Evolutionary conservation across 192 early-diverging fungal genomes (phyloP), one percentile per base, ranked within the genome.

Genomic region (Podila minutissima): DNA sequence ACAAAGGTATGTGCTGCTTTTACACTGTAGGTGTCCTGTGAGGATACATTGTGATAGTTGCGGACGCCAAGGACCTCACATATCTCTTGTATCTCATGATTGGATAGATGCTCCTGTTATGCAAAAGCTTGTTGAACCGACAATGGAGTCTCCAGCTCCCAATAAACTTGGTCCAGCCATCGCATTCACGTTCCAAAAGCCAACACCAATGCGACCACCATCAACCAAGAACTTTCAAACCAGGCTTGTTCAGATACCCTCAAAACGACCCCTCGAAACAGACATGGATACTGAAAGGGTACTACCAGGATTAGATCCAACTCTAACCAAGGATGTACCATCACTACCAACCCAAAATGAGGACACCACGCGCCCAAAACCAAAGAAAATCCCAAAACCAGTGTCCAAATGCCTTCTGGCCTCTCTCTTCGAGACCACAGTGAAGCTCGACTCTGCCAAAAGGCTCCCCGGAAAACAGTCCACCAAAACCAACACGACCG

Each of bases 111-210:
- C 68, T 1, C 46, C 76, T 28, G 41, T 72, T 62, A 72, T 72
- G 66, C 50, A 63, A 38, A 37, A 50, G 32, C 19, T 79, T 9
- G 62, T 31, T 0, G 17, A 31, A 5, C 24, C 51, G 22, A 29
- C 61, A 12, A 1, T 26, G 20, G 69, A 67, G 33, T 46, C 65
- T 22, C 55, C 65, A 17, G 8, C 22, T 11, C 55, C 9, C 41
- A 31, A 35, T 22, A 58, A 19, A 59, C 41, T 59, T 12, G 66
- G 65, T n/a, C 76, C 76, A 5, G 72, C 12, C 41, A 59, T 79
- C 31, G 59, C 70, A 4, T 79, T 79, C 32, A 59, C 76, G 4
- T 35, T 79, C 61, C 41, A 35, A 24, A 77, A 53, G n/a, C 55
- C 69, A 0, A 49, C 75, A 1, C 67, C 71, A 26, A 11, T 35